phyloP scores from a whole-genome alignment of 306 rosid genomes.

The Ormosia emarginata region DNA sequence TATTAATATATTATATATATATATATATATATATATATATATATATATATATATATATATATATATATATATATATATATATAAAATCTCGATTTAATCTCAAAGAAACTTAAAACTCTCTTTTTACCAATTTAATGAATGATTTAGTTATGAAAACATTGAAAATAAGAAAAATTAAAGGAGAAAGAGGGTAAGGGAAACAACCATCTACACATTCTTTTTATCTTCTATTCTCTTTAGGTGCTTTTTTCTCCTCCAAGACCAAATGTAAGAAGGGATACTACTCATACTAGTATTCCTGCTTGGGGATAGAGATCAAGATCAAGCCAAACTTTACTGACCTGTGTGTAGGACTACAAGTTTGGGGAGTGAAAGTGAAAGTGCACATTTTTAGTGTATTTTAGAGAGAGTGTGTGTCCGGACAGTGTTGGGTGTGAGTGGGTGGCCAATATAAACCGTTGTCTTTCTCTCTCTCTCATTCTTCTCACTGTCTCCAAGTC shows the following conservation, averaged over 20 bases:
- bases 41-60: no score
- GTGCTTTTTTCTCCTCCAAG: neutral
- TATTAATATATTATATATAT: no score
- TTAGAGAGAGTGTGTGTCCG: neutral
- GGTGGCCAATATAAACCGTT: slow-evolving; percentile 52
- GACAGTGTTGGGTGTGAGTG: slow-evolving; percentile 35
- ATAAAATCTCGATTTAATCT: no score
- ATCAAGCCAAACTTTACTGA: slow-evolving; percentile 40
- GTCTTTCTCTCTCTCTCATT: neutral
- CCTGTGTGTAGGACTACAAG: slow-evolving; percentile 31
- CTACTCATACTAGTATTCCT: neutral
- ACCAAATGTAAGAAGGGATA: slow-evolving; percentile 29
- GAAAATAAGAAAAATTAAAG: no score
- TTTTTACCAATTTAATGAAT: no score
- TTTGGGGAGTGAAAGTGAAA: neutral
- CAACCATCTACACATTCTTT: neutral
- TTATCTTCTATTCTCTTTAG: neutral
- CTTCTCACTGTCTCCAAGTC: slow-evolving; percentile 24
- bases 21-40: no score
- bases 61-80: no score
- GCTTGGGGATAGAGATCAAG: slow-evolving; percentile 14
- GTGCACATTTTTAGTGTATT: slow-evolving; percentile 10
- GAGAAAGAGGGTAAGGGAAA: neutral
- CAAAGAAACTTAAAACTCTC: no score
- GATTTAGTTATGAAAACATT: no score